Evolutionary conservation across 257 asterid genomes (phyloP).

Genomic region (Solanum piurae): DNA sequence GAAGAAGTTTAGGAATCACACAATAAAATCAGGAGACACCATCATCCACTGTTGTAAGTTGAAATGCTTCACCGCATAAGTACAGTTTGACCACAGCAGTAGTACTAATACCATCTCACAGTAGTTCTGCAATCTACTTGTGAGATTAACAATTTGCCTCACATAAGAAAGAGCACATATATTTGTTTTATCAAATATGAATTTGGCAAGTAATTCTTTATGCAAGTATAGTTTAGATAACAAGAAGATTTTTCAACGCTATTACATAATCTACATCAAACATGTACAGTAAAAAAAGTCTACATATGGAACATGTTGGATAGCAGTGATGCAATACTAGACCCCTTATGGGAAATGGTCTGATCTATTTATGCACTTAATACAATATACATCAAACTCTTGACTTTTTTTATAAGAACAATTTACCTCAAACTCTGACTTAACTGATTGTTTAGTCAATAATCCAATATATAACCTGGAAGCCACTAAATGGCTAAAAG

Average conservation of each 20-base stretch:
- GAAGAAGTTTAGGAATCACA: not conserved
- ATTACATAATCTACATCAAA: not conserved
- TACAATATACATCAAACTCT: not conserved
- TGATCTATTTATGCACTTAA: not conserved
- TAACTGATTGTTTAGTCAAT: not conserved
- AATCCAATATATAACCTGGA: not conserved
- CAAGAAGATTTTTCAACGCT: not conserved
- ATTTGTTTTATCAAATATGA: not conserved
- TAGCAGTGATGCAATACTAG: not conserved
- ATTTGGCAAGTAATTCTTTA: not conserved
- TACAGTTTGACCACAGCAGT: not conserved
- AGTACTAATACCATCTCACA: not conserved
- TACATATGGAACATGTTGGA: not conserved
- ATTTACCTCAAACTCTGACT: not conserved
- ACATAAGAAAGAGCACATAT: not conserved
- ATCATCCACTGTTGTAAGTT: not conserved
- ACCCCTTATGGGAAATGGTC: not conserved
- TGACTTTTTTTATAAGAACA: not conserved
- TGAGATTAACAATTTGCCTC: not conserved
- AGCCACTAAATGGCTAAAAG: not conserved
- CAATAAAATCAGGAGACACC: not conserved
- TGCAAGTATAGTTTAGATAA: not conserved
- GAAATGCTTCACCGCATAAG: not conserved
- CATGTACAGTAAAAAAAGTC: not conserved
- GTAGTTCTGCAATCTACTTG: not conserved